A percentile compares a stretch with the other conserved stretches of the same genome.
Evolutionary conservation across 257 asterid genomes (phyloP).

Genomic region (Nicotiana tabacum): DNA sequence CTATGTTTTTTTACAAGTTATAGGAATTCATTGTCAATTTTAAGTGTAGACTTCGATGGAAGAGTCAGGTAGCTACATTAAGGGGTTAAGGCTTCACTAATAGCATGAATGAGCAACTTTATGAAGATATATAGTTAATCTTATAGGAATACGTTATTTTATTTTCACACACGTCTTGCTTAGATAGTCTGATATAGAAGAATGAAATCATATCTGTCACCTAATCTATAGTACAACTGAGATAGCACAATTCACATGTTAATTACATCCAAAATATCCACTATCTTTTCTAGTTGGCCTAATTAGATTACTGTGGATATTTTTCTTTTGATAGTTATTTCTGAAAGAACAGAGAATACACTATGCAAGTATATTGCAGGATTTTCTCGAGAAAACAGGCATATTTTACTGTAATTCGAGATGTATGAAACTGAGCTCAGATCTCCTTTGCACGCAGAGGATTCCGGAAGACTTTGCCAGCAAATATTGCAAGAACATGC

Average conservation of each 20-base stretch:
- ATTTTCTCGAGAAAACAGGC: neutral
- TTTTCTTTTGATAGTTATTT: neutral
- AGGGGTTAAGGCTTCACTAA: neutral
- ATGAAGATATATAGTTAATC: neutral
- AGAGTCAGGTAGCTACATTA: neutral
- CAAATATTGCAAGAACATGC: conserved; percentile 17
- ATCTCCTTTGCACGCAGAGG: conserved; percentile 21
- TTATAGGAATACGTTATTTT: neutral
- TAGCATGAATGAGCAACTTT: neutral
- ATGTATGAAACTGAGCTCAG: neutral
- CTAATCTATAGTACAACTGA: neutral
- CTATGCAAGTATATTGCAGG: neutral
- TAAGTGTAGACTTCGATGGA: neutral
- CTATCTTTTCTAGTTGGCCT: neutral
- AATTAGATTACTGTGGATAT: neutral
- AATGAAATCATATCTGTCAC: neutral
- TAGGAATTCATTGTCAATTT: neutral
- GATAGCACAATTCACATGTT: neutral
- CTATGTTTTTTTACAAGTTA: neutral
- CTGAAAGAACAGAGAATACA: neutral
- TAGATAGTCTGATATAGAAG: neutral
- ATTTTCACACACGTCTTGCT: neutral
- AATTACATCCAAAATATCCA: neutral
- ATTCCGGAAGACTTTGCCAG: conserved; percentile 27
- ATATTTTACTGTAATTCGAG: neutral